These are phyloP conservation scores for Camellia japonica DNA, from an alignment of 148 eudicot genomes.

Conservation along the genomic window DNA sequence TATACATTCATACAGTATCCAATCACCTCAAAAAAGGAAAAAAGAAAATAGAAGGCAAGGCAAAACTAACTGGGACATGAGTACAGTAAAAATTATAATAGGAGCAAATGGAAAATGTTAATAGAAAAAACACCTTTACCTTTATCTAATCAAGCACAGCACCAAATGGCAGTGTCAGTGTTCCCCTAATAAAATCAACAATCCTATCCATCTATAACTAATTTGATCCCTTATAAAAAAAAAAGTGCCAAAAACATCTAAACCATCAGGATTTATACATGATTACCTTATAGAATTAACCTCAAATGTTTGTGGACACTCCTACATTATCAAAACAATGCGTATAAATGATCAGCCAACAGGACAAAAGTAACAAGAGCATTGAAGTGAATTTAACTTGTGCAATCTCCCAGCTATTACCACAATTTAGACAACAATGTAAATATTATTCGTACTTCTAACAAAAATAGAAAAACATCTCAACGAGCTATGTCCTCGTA, in stretches of 20 bases:
- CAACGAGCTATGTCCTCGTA: neutral
- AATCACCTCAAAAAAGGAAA: neutral
- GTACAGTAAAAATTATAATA: neutral
- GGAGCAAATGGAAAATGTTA: neutral
- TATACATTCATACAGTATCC: too few relatives aligned
- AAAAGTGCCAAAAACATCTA: neutral
- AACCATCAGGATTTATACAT: neutral
- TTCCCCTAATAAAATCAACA: neutral
- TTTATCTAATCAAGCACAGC: neutral
- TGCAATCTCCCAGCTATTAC: neutral
- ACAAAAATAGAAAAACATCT: neutral
- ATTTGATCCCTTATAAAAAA: neutral
- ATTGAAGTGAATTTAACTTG: neutral
- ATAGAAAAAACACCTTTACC: neutral
- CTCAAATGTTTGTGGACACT: neutral
- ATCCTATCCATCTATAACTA: neutral
- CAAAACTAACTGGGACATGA: neutral
- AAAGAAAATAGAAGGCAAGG: neutral
- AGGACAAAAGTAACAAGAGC: neutral
- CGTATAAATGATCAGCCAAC: neutral
- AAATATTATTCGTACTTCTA: neutral
- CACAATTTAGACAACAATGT: neutral
- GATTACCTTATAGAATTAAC: neutral
- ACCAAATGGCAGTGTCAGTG: neutral
- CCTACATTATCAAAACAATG: neutral